Evolutionary conservation across 2,329 filamentous ascomycete species (phyloP).

Genomic region (Nemania diffusa): DNA sequence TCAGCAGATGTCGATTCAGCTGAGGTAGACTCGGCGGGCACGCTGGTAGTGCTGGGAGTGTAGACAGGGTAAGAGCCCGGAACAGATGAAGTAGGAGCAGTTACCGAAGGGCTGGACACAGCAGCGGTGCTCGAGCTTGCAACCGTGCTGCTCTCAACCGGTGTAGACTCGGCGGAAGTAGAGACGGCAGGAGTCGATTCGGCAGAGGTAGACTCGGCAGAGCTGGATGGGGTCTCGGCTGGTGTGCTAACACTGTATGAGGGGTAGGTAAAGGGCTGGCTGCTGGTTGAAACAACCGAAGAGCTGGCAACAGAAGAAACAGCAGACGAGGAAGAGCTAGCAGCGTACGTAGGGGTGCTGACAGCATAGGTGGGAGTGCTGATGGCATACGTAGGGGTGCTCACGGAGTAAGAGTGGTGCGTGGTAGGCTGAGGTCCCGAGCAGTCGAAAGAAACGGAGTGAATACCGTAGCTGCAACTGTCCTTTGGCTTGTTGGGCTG

Average conservation of each 20-base stretch:
- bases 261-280: conserved; percentile 14
- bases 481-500: conserved; percentile 67
- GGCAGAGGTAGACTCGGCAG: conserved; percentile 18
- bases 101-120: background rate
- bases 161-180: conserved; percentile 30
- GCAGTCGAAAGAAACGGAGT: conserved; percentile 82
- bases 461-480: conserved; percentile 77
- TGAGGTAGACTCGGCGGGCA: conserved; percentile 38
- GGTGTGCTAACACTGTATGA: conserved; percentile 10
- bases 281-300: conserved; percentile 22
- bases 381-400: conserved; percentile 37
- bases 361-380: conserved; percentile 41
- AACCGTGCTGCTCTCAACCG: conserved; percentile 29
- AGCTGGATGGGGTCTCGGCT: conserved; percentile 15
- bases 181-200: conserved; percentile 32
- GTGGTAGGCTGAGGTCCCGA: conserved; percentile 52
- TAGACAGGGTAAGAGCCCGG: background rate
- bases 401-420: conserved; percentile 39
- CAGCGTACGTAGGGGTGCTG: conserved; percentile 39
- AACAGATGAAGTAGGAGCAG: background rate
- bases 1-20: conserved; percentile 27
- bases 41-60: background rate
- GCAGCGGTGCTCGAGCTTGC: background rate
- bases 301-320: conserved; percentile 37
- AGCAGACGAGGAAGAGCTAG: conserved; percentile 36